A percentile compares a stretch with the other conserved stretches of the same genome.
These are phyloP conservation scores for Endotrypanum monterogeii DNA, from an alignment of 208 protist species.

Conservation along the genomic window DNA sequence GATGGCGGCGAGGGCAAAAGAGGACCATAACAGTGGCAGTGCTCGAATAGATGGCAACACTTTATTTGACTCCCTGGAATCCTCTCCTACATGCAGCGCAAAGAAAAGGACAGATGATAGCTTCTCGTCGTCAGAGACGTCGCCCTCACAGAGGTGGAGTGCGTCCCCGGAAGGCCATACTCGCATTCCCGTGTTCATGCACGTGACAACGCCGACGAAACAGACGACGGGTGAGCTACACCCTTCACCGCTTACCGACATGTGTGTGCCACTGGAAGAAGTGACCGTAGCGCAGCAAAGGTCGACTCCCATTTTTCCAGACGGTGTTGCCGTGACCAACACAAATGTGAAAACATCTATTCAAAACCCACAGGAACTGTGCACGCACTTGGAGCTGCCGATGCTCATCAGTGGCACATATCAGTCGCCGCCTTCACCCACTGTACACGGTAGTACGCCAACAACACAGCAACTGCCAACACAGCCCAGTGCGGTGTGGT, in stretches of 20 bases:
- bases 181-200: neutral
- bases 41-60: constrained; percentile 1
- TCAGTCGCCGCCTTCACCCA: neutral
- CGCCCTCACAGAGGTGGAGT: neutral
- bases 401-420: constrained; percentile 19
- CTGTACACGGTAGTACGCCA: neutral
- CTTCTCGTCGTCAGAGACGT: neutral
- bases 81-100: neutral
- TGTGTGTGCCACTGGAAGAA: neutral
- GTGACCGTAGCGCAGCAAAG: neutral
- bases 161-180: neutral
- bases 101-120: neutral
- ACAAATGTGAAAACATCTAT: neutral
- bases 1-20: neutral
- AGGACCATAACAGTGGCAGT: neutral
- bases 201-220: neutral
- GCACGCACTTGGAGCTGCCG: constrained; percentile 10
- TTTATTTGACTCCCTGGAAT: constrained; percentile 5
- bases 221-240: neutral
- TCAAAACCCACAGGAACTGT: neutral
- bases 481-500: constrained; percentile 1
- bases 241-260: neutral
- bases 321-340: neutral
- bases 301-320: neutral
- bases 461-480: constrained; percentile 1